Conservation (phyloP, 257 asterid species). For the Rehmannia glutinosa region DNA sequence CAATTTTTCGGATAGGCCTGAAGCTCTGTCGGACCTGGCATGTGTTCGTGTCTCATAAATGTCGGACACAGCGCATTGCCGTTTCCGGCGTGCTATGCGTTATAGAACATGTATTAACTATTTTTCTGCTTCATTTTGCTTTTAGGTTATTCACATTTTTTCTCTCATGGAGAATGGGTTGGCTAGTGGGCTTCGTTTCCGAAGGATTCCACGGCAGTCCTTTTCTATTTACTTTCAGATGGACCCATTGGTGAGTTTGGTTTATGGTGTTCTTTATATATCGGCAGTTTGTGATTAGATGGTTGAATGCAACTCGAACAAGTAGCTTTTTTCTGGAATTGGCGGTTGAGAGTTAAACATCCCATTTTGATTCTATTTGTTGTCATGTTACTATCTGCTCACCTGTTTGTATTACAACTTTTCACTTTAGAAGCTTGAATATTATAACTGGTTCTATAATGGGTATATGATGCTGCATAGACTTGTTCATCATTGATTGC, state of each 20-base stretch:
- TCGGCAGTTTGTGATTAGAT: not conserved
- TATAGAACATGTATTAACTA: not conserved
- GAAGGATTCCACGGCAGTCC: slow-evolving; percentile 68
- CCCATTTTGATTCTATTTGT: not conserved
- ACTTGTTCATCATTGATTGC: slow-evolving; percentile 7
- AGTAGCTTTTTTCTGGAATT: slow-evolving; percentile 1
- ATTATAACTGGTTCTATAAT: not conserved
- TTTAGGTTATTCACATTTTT: slow-evolving; percentile 15
- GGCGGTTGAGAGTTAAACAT: not conserved
- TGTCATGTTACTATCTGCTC: not conserved
- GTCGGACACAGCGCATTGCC: not conserved
- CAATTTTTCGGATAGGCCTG: not conserved
- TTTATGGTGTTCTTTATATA: not conserved
- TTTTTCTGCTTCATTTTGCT: not conserved
- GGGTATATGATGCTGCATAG: slow-evolving; percentile 15
- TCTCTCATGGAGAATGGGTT: slow-evolving; percentile 56
- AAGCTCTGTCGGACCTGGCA: not conserved
- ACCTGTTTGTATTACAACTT: not conserved
- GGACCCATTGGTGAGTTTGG: slow-evolving; percentile 82
- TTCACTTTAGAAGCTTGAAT: too few species aligned
- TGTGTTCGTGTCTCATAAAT: not conserved
- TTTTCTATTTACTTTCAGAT: slow-evolving; percentile 59
- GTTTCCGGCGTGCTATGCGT: not conserved
- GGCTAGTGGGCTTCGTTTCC: slow-evolving; percentile 66
- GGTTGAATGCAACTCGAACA: not conserved